Percentiles rank a stretch among this genome's conserved stretches.
These are phyloP conservation scores for Glutinoglossum americanum DNA, from an alignment of 495 filamentous ascomycete genomes.

Conservation along the genomic window DNA sequence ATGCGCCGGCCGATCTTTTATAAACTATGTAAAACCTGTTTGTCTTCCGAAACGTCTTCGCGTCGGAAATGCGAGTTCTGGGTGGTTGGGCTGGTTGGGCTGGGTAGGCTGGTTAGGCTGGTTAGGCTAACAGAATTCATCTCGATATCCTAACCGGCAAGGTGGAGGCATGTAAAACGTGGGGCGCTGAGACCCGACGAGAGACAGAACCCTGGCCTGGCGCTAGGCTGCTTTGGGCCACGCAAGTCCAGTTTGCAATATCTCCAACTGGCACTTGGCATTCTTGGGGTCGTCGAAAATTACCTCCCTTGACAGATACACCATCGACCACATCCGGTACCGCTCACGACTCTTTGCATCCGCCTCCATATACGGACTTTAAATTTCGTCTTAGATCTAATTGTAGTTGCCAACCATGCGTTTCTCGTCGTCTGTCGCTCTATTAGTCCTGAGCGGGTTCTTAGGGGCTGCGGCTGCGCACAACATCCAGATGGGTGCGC, in stretches of 20 bases:
- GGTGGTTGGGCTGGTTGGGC: too few species aligned
- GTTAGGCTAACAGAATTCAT: too few species aligned
- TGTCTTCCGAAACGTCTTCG: neutral
- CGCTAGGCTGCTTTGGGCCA: neutral
- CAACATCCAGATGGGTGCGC: constrained; percentile 84
- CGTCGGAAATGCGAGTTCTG: neutral
- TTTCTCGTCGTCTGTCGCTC: constrained; percentile 23
- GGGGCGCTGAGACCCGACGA: too few species aligned
- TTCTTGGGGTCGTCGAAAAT: neutral
- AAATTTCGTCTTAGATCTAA: neutral
- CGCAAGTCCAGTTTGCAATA: neutral
- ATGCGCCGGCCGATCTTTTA: neutral
- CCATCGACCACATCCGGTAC: neutral
- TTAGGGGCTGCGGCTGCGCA: constrained; percentile 48
- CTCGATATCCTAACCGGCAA: too few species aligned
- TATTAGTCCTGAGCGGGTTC: constrained; percentile 41
- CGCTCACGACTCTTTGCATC: neutral
- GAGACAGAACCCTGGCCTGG: too few species aligned
- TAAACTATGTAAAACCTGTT: neutral
- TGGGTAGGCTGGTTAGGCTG: too few species aligned
- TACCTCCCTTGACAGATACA: neutral
- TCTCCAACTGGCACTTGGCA: constrained; percentile 1
- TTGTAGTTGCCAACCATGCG: neutral
- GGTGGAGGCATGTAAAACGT: too few species aligned
- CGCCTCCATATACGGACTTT: neutral